Conservation (phyloP, 805 yeast genomes). For the Saccharomycopsis malanga region DNA sequence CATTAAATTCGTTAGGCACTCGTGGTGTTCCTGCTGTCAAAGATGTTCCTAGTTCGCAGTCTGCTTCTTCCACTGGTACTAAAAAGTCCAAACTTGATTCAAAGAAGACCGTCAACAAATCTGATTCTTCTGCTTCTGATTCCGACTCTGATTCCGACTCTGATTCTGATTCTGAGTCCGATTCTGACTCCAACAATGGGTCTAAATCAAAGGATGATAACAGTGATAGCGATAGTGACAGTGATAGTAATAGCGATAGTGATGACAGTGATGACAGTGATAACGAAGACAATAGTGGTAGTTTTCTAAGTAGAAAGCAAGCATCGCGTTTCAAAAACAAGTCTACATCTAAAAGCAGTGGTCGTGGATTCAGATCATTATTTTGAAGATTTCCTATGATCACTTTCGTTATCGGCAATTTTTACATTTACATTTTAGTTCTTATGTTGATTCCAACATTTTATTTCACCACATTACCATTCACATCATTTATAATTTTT, state of each 20-base stretch:
- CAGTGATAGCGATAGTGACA: slow-evolving; percentile 18
- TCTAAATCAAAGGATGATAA: neutral
- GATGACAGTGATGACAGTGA: slow-evolving; percentile 8
- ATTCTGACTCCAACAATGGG: slow-evolving; percentile 12
- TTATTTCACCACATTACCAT: too few species aligned
- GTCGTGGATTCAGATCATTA: neutral
- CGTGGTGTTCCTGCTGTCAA: slow-evolving; percentile 64
- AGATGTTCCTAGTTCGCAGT: slow-evolving; percentile 35
- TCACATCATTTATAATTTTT: too few species aligned
- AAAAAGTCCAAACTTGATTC: too few species aligned
- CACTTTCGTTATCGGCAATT: too few species aligned
- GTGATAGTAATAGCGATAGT: slow-evolving; percentile 20
- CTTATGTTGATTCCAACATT: too few species aligned
- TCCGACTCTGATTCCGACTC: neutral
- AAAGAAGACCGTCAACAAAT: too few species aligned
- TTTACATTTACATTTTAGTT: too few species aligned
- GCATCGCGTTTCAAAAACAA: neutral
- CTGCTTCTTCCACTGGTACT: too few species aligned
- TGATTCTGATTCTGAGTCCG: neutral
- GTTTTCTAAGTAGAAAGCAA: slow-evolving; percentile 2
- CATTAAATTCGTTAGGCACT: slow-evolving; percentile 30
- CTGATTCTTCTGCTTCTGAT: neutral
- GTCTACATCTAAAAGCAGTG: slow-evolving; percentile 3
- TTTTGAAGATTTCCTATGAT: neutral
- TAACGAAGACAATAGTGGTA: neutral